Evolutionary conservation across 202 grass and related monocot genomes (phyloP).

Genomic region (Musa balbisiana): DNA sequence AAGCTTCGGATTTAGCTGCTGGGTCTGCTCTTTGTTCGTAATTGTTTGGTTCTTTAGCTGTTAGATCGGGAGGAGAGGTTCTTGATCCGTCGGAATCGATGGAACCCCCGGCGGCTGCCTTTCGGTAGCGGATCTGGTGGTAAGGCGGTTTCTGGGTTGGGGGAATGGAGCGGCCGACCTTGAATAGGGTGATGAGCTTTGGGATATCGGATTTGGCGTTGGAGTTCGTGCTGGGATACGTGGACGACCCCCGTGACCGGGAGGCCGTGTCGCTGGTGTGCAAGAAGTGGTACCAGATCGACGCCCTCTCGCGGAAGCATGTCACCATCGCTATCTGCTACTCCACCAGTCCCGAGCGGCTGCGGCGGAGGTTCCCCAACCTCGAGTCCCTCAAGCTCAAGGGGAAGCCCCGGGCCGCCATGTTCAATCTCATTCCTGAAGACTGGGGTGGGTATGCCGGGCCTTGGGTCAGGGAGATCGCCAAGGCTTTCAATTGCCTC

Average conservation of each 20-base stretch:
- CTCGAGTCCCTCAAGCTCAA: constrained; percentile 26
- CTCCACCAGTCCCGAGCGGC: constrained; percentile 9
- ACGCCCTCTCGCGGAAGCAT: constrained; percentile 12
- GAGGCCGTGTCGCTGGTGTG: constrained; percentile 13
- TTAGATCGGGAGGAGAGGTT: background rate
- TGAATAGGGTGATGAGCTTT: background rate
- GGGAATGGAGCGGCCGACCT: background rate
- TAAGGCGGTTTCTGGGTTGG: background rate
- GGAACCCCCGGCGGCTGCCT: background rate
- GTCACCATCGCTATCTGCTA: constrained; percentile 20
- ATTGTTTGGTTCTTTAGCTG: background rate
- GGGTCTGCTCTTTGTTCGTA: background rate
- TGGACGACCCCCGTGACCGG: constrained; percentile 7
- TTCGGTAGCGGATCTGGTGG: background rate
- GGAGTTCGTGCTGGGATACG: constrained; percentile 11
- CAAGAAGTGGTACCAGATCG: constrained; percentile 19
- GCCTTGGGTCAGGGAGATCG: constrained; percentile 53
- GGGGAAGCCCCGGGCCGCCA: constrained; percentile 62
- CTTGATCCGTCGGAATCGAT: background rate
- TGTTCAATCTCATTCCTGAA: constrained; percentile 72
- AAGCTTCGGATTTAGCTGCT: constrained; percentile 1
- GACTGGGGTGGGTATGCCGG: constrained; percentile 67
- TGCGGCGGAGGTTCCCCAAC: constrained; percentile 7
- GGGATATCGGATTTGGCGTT: constrained; percentile 8
- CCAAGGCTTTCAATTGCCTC: constrained; percentile 57